Evolutionary conservation across 73 alveolate genomes (phyloP).

Genomic region (Paramecium sexaurelia): DNA sequence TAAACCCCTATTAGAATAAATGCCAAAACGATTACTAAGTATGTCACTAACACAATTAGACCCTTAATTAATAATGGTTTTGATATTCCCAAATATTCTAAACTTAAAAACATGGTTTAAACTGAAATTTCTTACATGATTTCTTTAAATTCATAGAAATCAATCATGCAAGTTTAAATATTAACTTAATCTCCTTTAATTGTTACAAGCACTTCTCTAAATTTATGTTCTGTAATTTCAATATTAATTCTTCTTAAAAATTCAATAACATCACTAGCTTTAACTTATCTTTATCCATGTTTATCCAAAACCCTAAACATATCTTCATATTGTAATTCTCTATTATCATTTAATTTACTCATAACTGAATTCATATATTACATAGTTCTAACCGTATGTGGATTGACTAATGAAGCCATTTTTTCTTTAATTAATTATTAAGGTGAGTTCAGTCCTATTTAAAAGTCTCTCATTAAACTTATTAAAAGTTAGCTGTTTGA

Average conservation of each 20-base stretch:
- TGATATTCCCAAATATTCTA: constrained; percentile 5
- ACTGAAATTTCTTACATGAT: constrained; percentile 10
- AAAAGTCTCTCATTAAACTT: not conserved
- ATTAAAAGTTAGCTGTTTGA: not conserved
- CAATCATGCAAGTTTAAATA: not conserved
- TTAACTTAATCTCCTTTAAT: not conserved
- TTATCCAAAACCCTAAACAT: constrained; percentile 38
- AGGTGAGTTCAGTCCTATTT: not conserved
- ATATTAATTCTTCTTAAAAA: constrained; percentile 45
- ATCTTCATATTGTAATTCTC: constrained; percentile 49
- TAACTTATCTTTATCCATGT: not conserved
- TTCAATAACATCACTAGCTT: not conserved
- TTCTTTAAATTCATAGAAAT: constrained; percentile 45
- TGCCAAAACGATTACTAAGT: constrained; percentile 22
- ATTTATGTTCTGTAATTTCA: constrained; percentile 28
- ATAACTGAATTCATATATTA: not conserved
- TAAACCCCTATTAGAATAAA: constrained; percentile 4
- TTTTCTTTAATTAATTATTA: constrained; percentile 25
- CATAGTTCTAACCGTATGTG: constrained; percentile 27
- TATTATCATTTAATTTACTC: not conserved
- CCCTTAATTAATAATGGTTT: constrained; percentile 18
- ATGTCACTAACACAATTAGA: not conserved
- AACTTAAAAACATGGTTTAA: constrained; percentile 20
- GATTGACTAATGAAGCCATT: constrained; percentile 30
- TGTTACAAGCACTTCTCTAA: not conserved